phyloP scores from a whole-genome alignment of 768 basidiomycete species.

The Mycena vitilis region DNA sequence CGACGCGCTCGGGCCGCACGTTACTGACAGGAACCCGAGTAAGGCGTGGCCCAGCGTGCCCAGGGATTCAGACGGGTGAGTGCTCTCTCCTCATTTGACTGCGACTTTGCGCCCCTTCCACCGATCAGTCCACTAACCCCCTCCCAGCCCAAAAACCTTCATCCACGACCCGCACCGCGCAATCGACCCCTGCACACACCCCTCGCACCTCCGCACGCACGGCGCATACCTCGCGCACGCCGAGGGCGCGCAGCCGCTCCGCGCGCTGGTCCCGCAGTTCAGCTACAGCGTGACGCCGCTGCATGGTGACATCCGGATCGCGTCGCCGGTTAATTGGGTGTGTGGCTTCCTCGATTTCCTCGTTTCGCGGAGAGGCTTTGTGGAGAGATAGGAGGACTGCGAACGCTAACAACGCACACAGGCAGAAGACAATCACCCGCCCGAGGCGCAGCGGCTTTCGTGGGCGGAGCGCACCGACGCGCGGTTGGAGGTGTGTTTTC shows the following conservation, averaged over 20 bases:
- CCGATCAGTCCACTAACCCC: neutral
- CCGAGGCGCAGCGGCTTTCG: constrained; percentile 43
- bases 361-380: too few species aligned
- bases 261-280: constrained; percentile 61
- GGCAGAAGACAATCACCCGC: constrained; percentile 34
- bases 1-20: neutral
- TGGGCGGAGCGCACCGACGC: constrained; percentile 73
- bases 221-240: constrained; percentile 65
- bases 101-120: too few species aligned
- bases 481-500: constrained; percentile 30
- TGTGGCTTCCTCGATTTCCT: too few species aligned
- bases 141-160: constrained; percentile 49
- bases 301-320: constrained; percentile 63
- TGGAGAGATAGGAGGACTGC: too few species aligned
- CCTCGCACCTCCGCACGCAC: constrained; percentile 52
- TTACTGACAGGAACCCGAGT: constrained; percentile 17
- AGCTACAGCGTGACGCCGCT: constrained; percentile 58
- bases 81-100: neutral
- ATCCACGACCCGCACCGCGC: constrained; percentile 56
- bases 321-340: constrained; percentile 59
- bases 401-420: neutral
- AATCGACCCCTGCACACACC: constrained; percentile 63
- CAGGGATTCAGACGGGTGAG: neutral
- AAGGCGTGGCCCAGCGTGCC: constrained; percentile 9
- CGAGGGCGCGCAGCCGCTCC: constrained; percentile 56